phyloP scores from a whole-genome alignment of 2,329 filamentous ascomycete genomes.

The Trichophyton schoenleinii region DNA sequence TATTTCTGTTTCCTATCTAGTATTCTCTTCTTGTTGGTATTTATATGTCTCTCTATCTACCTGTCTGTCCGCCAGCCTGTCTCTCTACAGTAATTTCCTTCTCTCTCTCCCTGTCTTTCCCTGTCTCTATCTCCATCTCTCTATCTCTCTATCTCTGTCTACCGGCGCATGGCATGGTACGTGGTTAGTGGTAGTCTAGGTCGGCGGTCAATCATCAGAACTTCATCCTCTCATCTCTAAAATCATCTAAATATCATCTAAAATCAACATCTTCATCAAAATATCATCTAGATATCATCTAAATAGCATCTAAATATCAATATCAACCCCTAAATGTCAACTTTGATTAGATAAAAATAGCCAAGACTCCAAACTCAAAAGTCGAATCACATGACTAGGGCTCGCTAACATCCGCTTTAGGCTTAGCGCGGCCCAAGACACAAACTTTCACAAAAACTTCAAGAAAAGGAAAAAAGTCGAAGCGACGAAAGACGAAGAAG shows the following conservation, averaged over 20 bases:
- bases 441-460: conserved; percentile 4
- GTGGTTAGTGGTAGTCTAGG: conserved; percentile 3
- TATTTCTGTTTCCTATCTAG: not conserved
- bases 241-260: not conserved
- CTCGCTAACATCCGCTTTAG: conserved; percentile 13
- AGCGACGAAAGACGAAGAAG: not conserved
- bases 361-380: not conserved
- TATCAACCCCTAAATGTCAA: not conserved
- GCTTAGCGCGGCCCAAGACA: not conserved
- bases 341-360: not conserved
- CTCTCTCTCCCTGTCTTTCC: not conserved
- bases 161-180: not conserved
- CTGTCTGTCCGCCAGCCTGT: not conserved
- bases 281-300: not conserved
- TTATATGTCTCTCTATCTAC: not conserved
- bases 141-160: not conserved
- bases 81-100: not conserved
- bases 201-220: not conserved
- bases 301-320: not conserved
- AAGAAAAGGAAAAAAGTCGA: not conserved
- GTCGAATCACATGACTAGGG: conserved; percentile 5
- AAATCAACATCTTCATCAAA: not conserved
- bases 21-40: not conserved
- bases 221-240: not conserved
- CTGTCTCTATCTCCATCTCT: not conserved